Base-by-base conservation (phyloP, 345 rosid genomes). In the Syzygium aqueum region DNA sequence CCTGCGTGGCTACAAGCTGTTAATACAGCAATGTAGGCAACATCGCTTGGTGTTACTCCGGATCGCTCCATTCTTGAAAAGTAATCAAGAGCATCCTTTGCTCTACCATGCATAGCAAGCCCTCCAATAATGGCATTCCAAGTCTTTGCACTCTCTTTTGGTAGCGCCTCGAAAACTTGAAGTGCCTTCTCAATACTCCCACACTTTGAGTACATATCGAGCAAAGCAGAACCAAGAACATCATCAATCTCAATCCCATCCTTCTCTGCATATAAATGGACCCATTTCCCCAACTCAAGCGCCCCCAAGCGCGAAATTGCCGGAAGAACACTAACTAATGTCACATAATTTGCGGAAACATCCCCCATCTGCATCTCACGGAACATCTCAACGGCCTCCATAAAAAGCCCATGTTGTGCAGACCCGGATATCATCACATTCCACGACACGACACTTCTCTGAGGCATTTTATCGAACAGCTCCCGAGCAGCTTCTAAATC, bases 191-290 rank as follows among this genome's bases (percentile, higher is more conserved):
- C 97, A 21, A 94, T 87, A 80, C 91, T 90, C 83, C 97, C 97
- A 82, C 98, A 94, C 87, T 96, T 94, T 2, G 95, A 91, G 86
- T 96, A 95, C 97, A 95, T 94, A 87, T 96, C 97, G 78, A 95
- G 93, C 85, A 96, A 87, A 84, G 96, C 96, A 61, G 95, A 95
- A 82, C 95, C 95, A 73, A 94, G 95, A 82, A 92, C 93, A 84
- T 92, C 96, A 85, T 94, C 93, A 19, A 93, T 89, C 91, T 86
- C 87, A 67, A 93, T 91, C 25, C 85, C 88, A 43, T 89, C 92
- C 77, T 59, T 93, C 67, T 91, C 92, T 6, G 93, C 95, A 89
- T 89, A 95, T n/a, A 91, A 90, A 91, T 94, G 96, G 88, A 96
- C 91, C 96, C 95, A 94, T 85, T 95, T 91, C 16, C 97, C 98